phyloP scores from a whole-genome alignment of 768 basidiomycete genomes.

The Stropharia rugosoannulata region DNA sequence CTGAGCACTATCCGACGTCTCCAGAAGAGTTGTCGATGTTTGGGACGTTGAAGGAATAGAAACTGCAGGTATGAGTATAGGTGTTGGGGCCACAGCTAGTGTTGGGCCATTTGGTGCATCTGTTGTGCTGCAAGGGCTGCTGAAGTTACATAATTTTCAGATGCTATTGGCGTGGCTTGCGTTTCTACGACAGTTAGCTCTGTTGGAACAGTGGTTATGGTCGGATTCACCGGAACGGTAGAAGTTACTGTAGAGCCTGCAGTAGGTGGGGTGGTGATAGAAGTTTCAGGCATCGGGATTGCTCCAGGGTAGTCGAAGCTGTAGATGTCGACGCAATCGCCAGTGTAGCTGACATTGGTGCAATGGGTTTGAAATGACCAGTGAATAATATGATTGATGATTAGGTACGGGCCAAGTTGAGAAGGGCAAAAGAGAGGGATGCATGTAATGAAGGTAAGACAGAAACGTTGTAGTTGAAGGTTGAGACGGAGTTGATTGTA shows the following conservation, averaged over 20 bases:
- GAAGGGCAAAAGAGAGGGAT: constrained; percentile 14
- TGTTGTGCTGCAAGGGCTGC: constrained; percentile 2
- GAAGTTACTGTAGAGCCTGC: too few species aligned
- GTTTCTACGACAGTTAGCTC: too few species aligned
- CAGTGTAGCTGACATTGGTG: background rate
- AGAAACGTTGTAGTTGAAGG: constrained; percentile 13
- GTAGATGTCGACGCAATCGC: background rate
- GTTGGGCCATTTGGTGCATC: background rate
- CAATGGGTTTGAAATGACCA: constrained; percentile 1
- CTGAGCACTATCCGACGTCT: constrained; percentile 1
- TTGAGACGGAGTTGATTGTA: constrained; percentile 11
- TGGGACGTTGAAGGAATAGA: too few species aligned
- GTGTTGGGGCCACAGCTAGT: too few species aligned
- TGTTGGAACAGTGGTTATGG: too few species aligned
- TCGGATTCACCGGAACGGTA: too few species aligned
- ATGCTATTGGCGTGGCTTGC: too few species aligned
- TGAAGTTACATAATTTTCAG: constrained; percentile 1
- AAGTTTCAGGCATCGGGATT: too few species aligned
- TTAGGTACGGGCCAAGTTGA: constrained; percentile 21
- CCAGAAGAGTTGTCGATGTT: background rate
- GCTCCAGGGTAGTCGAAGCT: background rate
- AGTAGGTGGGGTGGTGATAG: too few species aligned
- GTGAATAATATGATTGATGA: constrained; percentile 1
- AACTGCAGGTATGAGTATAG: too few species aligned
- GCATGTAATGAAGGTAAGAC: constrained; percentile 15